phyloP scores from a whole-genome alignment of 306 rosid genomes.

The Cucurbita pepo region DNA sequence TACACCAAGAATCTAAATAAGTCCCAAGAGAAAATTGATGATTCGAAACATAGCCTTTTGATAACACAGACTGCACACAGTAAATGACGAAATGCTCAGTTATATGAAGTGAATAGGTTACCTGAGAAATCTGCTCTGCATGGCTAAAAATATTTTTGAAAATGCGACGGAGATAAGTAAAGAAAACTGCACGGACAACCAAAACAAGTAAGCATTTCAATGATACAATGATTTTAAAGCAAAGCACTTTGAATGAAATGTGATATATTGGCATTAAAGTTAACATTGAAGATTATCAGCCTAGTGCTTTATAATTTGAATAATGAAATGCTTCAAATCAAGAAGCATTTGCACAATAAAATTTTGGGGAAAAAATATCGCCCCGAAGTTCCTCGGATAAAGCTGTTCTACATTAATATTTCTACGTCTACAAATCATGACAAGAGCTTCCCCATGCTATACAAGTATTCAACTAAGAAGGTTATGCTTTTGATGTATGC shows the following conservation, averaged over 20 bases:
- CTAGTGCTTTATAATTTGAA: neutral
- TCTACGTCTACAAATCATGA: neutral
- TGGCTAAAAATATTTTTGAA: conserved; percentile 90
- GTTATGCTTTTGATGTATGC: neutral
- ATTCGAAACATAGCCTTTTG: neutral
- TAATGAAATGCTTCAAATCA: neutral
- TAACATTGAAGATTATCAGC: neutral
- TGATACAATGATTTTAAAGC: neutral
- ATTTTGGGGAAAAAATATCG: neutral
- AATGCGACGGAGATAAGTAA: conserved; percentile 73
- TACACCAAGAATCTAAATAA: neutral
- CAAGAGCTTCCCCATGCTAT: neutral
- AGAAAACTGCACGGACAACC: conserved; percentile 45
- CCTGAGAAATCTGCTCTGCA: conserved; percentile 97
- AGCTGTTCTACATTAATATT: neutral
- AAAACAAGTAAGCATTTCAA: neutral
- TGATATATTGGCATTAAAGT: neutral
- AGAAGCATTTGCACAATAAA: neutral
- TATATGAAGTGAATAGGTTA: conserved; percentile 1
- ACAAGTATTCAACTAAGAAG: neutral
- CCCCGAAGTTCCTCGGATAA: neutral
- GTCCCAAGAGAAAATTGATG: neutral
- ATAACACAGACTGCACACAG: neutral
- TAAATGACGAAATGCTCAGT: neutral
- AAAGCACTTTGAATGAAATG: neutral